Conservation (phyloP, 148 eudicot genomes). For the Amaranthus cruentus region DNA sequence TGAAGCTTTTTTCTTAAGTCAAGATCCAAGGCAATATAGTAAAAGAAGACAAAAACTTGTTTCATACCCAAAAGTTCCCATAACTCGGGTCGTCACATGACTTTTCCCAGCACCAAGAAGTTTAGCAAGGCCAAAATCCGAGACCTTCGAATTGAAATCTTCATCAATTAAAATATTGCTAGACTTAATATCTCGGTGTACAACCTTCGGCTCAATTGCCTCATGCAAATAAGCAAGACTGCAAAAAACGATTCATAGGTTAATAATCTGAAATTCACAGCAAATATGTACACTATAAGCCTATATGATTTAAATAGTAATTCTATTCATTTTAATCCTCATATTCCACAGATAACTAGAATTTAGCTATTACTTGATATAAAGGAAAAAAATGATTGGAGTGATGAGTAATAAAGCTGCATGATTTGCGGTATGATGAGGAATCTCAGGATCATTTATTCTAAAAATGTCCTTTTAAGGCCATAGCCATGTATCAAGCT, state of each 20-base stretch:
- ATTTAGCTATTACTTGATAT: neutral
- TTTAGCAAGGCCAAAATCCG: conserved; percentile 77
- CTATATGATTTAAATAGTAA: neutral
- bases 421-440: no score
- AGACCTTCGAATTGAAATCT: conserved; percentile 62
- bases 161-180: conserved; percentile 72
- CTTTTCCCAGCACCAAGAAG: conserved; percentile 75
- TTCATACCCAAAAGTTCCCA: conserved; percentile 77
- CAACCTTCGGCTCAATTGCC: conserved; percentile 85
- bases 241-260: conserved; percentile 17
- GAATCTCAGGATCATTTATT: no score
- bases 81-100: conserved; percentile 72
- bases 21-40: neutral
- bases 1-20: neutral
- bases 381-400: neutral
- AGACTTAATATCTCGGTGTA: conserved; percentile 73
- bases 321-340: neutral
- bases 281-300: neutral
- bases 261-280: neutral
- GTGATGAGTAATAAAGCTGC: no score
- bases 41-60: conserved; percentile 1
- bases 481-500: no score
- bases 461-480: no score
- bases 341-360: neutral
- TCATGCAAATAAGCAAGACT: conserved; percentile 74